These are phyloP conservation scores for Prinsepia uniflora DNA, from an alignment of 306 rosid species.

Conservation along the genomic window DNA sequence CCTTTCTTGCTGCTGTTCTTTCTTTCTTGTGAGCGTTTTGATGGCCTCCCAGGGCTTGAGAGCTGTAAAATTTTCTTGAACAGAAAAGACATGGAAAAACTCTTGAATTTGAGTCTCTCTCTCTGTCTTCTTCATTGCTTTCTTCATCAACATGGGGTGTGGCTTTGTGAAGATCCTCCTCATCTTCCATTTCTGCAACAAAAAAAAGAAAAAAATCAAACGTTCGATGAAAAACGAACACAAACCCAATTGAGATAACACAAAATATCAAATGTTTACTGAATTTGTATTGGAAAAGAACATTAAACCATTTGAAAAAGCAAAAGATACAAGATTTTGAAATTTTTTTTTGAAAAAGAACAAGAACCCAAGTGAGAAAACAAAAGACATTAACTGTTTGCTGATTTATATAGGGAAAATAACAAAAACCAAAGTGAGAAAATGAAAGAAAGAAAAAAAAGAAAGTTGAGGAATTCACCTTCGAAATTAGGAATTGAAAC, in stretches of 20 bases:
- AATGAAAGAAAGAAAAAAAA: not conserved
- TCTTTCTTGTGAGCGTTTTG: constrained; percentile 92
- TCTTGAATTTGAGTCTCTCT: constrained; percentile 35
- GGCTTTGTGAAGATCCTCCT: constrained; percentile 15
- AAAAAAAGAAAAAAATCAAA: not conserved
- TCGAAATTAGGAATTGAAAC: constrained; percentile 12
- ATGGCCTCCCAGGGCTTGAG: constrained; percentile 89
- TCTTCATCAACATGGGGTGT: constrained; percentile 23
- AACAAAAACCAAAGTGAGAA: not conserved
- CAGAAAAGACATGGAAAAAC: constrained; percentile 71
- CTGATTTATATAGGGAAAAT: not conserved
- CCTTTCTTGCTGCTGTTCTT: constrained; percentile 67
- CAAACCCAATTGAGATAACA: not conserved
- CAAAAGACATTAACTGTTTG: no score
- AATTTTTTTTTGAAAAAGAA: not conserved
- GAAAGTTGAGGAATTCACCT: constrained; percentile 9
- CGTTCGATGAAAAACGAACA: no score
- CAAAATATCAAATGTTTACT: no score
- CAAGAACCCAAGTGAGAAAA: not conserved
- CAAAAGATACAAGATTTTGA: no score
- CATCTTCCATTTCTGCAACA: constrained; percentile 43
- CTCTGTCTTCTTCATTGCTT: constrained; percentile 18
- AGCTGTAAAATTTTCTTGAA: constrained; percentile 70
- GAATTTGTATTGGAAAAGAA: not conserved
- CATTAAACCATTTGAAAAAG: not conserved